Evolutionary conservation across 495 filamentous ascomycete genomes (phyloP).

Genomic region (Tuber umbilicatum): DNA sequence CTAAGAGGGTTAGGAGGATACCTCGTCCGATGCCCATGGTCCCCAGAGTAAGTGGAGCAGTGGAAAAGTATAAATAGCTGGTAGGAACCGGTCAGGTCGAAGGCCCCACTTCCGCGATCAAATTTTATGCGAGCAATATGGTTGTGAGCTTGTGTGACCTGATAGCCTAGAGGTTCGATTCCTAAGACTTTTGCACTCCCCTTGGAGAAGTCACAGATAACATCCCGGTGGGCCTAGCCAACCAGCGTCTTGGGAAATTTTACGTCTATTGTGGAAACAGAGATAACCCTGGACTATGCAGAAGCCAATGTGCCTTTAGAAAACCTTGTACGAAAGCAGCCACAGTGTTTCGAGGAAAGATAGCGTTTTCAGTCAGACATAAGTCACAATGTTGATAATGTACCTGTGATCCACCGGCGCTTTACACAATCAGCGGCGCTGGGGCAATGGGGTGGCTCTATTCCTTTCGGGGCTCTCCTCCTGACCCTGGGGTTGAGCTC

Average conservation of each 20-base stretch:
- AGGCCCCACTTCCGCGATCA: background rate
- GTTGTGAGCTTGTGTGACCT: background rate
- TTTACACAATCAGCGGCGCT: background rate
- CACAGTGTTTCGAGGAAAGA: background rate
- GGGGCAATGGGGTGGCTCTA: background rate
- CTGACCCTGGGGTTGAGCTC: background rate
- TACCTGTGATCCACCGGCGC: background rate
- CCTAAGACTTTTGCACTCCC: background rate
- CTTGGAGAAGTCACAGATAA: background rate
- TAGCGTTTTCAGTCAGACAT: background rate
- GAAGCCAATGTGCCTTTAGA: background rate
- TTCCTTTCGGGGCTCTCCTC: background rate
- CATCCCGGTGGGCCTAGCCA: background rate
- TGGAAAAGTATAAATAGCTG: background rate
- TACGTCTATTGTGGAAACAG: background rate
- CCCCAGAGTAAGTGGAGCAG: background rate
- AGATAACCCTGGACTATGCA: background rate
- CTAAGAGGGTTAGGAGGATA: background rate
- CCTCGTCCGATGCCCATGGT: background rate
- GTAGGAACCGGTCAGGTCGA: background rate
- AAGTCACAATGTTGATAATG: background rate
- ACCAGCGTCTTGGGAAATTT: background rate
- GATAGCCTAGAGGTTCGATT: background rate
- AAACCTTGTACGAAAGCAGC: background rate
- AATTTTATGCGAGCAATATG: background rate